Conservation (phyloP, 2,329 filamentous ascomycete species). For the Arthrobotrys conoides region DNA sequence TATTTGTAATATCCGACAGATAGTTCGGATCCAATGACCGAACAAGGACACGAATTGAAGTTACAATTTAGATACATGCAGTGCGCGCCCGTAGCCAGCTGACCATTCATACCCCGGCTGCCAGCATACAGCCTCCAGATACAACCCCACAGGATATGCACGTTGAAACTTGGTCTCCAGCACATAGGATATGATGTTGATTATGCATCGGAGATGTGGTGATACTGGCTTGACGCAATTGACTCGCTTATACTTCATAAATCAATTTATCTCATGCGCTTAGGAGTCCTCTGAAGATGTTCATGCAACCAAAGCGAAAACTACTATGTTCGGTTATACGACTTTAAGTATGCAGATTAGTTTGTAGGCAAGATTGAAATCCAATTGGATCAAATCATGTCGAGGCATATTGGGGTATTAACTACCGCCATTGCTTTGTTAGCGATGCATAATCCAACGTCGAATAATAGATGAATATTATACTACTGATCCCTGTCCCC, state of each 20-base stretch:
- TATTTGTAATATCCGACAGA: conserved; percentile 9
- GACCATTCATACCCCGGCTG: background rate
- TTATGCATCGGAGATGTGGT: background rate
- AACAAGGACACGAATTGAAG: background rate
- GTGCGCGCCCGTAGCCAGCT: background rate
- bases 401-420: background rate
- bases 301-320: background rate
- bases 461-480: background rate
- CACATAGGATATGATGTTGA: conserved; percentile 3
- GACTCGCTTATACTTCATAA: background rate
- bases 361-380: background rate
- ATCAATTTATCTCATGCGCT: background rate
- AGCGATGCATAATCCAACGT: background rate
- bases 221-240: background rate
- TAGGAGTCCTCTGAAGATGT: background rate
- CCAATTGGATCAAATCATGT: background rate
- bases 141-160: too few relatives aligned
- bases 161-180: too few relatives aligned
- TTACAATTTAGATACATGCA: conserved; percentile 5
- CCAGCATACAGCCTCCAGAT: background rate
- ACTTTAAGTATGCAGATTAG: background rate
- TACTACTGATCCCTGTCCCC: background rate
- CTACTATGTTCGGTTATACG: background rate
- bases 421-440: background rate
- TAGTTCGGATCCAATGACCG: background rate